Percentiles rank a stretch among this genome's conserved stretches.
Conservation (phyloP, 73 alveolate species). For the Tetrahymena malaccensis region DNA sequence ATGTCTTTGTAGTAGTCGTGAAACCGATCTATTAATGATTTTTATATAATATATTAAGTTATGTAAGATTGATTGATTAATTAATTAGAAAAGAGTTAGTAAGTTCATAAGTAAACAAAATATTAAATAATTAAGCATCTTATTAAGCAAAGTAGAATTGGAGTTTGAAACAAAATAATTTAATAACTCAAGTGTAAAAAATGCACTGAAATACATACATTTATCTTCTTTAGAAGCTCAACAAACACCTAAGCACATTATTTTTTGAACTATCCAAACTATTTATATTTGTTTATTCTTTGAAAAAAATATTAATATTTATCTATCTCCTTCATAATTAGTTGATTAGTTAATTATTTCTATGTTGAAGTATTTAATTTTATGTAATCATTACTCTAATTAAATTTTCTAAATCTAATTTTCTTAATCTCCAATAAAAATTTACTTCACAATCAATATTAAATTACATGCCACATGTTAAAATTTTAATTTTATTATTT, state of each 20-base stretch:
- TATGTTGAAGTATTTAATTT: neutral
- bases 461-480: too few relatives aligned
- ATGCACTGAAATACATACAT: neutral
- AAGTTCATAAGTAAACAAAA: neutral
- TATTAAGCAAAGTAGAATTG: neutral
- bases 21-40: neutral
- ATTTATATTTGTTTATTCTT: neutral
- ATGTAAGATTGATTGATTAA: neutral
- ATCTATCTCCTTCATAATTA: neutral
- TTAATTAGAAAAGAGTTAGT: neutral
- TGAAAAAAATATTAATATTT: too few relatives aligned
- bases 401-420: neutral
- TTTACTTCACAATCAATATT: neutral
- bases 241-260: neutral
- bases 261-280: neutral
- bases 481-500: too few relatives aligned
- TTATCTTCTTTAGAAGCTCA: neutral
- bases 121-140: neutral
- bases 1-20: neutral
- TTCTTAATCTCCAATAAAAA: neutral
- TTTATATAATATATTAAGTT: neutral
- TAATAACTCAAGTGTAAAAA: too few relatives aligned
- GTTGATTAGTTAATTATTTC: neutral
- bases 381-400: neutral
- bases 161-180: too few relatives aligned